A percentile compares a stretch with the other conserved stretches of the same genome.
Conservation (phyloP, 2,329 filamentous ascomycete genomes). For the Fusarium robinianum region DNA sequence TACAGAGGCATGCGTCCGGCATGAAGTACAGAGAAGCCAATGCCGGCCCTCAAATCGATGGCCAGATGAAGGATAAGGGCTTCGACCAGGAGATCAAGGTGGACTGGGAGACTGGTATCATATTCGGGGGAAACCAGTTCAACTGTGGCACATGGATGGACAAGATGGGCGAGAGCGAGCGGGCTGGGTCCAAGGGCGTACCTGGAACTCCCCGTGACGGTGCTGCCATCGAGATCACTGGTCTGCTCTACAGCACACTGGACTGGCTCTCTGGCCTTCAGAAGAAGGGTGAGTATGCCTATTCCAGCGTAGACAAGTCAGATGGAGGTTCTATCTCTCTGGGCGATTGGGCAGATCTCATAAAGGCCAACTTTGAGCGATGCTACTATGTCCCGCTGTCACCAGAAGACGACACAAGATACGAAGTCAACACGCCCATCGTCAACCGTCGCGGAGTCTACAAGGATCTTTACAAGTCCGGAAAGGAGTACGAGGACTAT, state of each 20-base stretch:
- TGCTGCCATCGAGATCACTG: conserved; percentile 92
- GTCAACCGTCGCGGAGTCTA: conserved; percentile 95
- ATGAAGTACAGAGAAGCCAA: conserved; percentile 95
- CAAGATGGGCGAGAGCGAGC: conserved; percentile 99
- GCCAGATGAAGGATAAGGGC: conserved; percentile 89
- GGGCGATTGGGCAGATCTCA: conserved; percentile 74
- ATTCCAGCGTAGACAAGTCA: conserved; percentile 71
- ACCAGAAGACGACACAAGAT: conserved; percentile 69
- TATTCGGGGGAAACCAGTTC: conserved; percentile 90
- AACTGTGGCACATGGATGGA: conserved; percentile 99
- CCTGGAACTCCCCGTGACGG: conserved; percentile 97
- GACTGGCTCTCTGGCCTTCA: conserved; percentile 75
- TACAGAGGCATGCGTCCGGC: conserved; percentile 88
- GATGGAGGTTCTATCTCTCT: conserved; percentile 69
- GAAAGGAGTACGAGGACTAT: conserved; percentile 97
- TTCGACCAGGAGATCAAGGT: conserved; percentile 91
- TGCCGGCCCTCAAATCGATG: conserved; percentile 83
- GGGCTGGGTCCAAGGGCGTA: conserved; percentile 87
- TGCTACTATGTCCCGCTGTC: conserved; percentile 85
- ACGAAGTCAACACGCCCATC: conserved; percentile 78
- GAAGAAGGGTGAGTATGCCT: conserved; percentile 70
- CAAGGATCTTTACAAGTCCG: conserved; percentile 93
- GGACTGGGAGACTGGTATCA: conserved; percentile 86
- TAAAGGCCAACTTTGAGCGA: conserved; percentile 87
- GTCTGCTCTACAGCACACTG: conserved; percentile 87